phyloP scores from a whole-genome alignment of 169 alveolate genomes.

The Plasmodium ovale region DNA sequence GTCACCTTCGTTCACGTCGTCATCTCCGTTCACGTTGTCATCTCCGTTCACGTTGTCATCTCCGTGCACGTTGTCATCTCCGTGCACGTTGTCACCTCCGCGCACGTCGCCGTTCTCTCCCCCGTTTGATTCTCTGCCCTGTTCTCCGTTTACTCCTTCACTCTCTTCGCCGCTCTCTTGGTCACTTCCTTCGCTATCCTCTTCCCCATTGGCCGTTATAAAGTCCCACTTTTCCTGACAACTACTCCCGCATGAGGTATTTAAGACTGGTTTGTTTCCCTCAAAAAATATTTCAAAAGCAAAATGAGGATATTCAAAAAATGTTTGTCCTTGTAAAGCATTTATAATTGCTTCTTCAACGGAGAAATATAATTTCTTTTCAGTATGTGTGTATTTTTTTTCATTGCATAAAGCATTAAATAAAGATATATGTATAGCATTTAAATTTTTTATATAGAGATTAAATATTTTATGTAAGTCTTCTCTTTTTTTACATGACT shows the following conservation, averaged over 20 bases:
- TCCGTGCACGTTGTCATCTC: background rate
- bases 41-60: background rate
- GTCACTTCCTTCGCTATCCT: too few species aligned
- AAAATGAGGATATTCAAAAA: conserved; percentile 38
- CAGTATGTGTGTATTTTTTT: too few species aligned
- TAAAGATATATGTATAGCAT: conserved; percentile 6
- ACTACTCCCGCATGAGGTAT: background rate
- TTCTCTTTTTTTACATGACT: background rate
- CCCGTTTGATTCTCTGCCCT: background rate
- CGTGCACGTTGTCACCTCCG: background rate
- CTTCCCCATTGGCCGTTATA: background rate
- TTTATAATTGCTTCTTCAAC: background rate
- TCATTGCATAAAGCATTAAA: background rate
- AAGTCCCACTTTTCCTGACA: background rate
- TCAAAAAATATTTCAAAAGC: conserved; percentile 4
- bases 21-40: background rate
- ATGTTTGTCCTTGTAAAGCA: background rate
- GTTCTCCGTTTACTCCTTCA: background rate
- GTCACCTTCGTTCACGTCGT: background rate
- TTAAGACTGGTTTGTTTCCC: background rate
- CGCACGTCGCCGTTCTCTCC: background rate
- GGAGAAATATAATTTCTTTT: too few species aligned
- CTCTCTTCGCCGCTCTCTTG: too few species aligned
- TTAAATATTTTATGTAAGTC: background rate
- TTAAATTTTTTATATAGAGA: conserved; percentile 1